Evolutionary conservation across 805 yeast species (phyloP), one percentile per base, ranked within the genome.

Genomic region (Metschnikowia aberdeeniae): DNA sequence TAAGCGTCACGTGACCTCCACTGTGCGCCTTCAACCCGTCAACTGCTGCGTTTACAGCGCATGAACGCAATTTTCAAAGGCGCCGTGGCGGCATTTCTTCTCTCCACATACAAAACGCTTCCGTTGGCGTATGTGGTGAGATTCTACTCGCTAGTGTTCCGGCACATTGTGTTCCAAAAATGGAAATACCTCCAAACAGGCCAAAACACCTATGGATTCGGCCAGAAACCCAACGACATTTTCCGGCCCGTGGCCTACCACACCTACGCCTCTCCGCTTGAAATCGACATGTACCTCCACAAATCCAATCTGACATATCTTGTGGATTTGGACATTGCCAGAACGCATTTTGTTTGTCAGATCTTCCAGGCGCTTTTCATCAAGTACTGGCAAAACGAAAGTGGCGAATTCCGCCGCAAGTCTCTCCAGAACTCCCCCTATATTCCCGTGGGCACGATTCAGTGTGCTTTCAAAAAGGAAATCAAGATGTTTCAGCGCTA

Each of bases 261-360:
- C 19, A 76, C 89, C 0, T 79, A 78, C 48, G 86, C 85, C 26
- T 82, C 92, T 1, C 80, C 86, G 6, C 65, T 86, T 57, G 97
- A 90, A 60, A 81, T 88, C 59, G 97, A 90, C 63, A 77, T 86
- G 69, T 88, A 88, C 59, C 56, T 89, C 39, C 98, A 90, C 70
- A 92, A 90, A 68, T 80, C 85, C 45, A 92, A 92, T 62, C 81
- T 92, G 6, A 85, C 96, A 1, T 92, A 90, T 64, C 84, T 86
- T 57, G 67, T 73, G 14, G 97, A 90, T 53, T 69, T 88, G 60
- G 97, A 90, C 60, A 72, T 89, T 50, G 81, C 87, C 3, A 78
- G 97, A 59, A 73, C 86, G 6, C 79, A 81, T 45, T 63, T 83
- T 44, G 67, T 89, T 67, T 65, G 78, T 20, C 62, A 67, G 36